Evolutionary conservation across 495 filamentous ascomycete species (phyloP), one percentile per base, ranked within the genome.

Genomic region (Hypoxylon lenormandii): DNA sequence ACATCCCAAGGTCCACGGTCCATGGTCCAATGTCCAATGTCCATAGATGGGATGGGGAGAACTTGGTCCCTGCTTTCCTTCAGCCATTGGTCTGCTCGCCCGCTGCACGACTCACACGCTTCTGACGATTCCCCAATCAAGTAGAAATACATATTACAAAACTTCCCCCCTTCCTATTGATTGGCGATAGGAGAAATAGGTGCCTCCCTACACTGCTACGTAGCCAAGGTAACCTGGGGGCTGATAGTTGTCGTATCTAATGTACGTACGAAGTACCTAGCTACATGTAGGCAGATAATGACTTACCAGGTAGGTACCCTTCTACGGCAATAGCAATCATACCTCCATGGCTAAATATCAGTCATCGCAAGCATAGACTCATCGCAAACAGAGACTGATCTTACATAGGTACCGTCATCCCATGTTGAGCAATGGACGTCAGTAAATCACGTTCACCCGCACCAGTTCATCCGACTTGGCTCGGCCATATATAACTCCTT

Each of bases 391-490:
- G 5, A 21, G 0, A 8, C 10, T 5, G 12, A 42, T 42, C 38
- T 15, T n/a, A 16, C 15, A 16, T 42, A 33, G 30, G 30, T 33
- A 42, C 30, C 30, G 3, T 8, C 6, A 33, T 33, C 30, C 10
- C 30, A 33, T 33, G 30, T 33, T 33, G 30, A 33, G 10, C 30
- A 33, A 33, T 33, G 30, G 30, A 1, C 10, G 30, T 60, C 42
- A 51, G 48, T 59, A 54, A 22, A 47, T 63, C 51, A 66, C 6
- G 30, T 33, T 33, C 62, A 53, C 37, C 49, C 43, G 50, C 47
- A 63, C 53, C 58, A 30, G 58, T 58, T 55, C 68, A 58, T 66
- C 62, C 58, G 62, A 71, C 50, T 50, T 18, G 22, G 49, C 23
- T 51, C 18, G 36, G n/a, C n/a, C 47, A 26, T 52, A 26, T 52